Evolutionary conservation across 176 grass and related monocot genomes (phyloP), one percentile per base, ranked within the genome.

Genomic region (Dendrocalamus sinicus): DNA sequence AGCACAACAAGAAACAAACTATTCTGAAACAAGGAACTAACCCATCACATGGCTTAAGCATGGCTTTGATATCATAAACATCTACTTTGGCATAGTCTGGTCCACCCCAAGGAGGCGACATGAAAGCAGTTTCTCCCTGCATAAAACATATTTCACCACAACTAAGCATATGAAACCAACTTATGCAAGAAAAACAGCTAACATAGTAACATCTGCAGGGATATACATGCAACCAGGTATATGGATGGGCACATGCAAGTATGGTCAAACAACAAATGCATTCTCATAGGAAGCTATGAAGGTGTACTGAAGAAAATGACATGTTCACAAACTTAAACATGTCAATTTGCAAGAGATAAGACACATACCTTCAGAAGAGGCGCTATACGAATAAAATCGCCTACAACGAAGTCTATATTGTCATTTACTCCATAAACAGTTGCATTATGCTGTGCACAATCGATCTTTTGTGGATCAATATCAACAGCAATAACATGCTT

Each of bases 61-160:
- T 98, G 70, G 86, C 65, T 83, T 86, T 85, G 60, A 98, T 84
- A 80, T 98, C 96, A 84, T 95, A 98, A 22, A 73, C 86, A 86
- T 92, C 89, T 57, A 87, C 85, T 90, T 94, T 95, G 58, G 76
- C 70, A 87, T 98, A 98, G 81, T 95, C 91, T 32, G 96, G 96
- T 77, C 96, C 96, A 23, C 93, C 96, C 96, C 96, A 98, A 86
- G 96, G 96, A 79, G 96, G 96, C 14, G 96, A 98, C 91, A 95
- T 87, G 64, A 98, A 98, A 83, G 84, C 90, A 44, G 88, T 92
- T 81, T 87, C 90, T 85, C 93, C 96, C 93, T 98, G 67, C 51
- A 92, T 67, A 41, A 58, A 71, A 52, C 47, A 77, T 40, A 58
- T 68, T 26, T 55, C 70, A 84, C 13, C 11, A 8, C 70, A 24